phyloP scores from a whole-genome alignment of 805 yeast genomes.

The Debaryomyces prosopidis region DNA sequence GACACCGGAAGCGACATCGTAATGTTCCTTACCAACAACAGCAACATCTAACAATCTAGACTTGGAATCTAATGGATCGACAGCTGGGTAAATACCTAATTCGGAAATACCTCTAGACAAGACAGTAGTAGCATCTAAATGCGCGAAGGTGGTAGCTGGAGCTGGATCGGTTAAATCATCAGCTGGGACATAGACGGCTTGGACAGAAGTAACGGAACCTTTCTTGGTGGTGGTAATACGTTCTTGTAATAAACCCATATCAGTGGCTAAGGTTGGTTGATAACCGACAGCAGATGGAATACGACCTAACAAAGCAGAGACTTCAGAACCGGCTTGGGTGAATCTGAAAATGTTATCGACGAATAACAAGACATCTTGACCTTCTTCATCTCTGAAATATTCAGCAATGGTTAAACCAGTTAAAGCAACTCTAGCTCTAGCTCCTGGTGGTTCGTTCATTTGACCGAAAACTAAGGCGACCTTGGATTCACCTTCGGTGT shows the following conservation, averaged over 20 bases:
- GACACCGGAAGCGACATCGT: constrained; percentile 89
- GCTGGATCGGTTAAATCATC: constrained; percentile 99
- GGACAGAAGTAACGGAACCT: constrained; percentile 99
- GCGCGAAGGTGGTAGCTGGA: constrained; percentile 99
- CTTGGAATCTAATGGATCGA: constrained; percentile 99
- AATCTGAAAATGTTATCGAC: constrained; percentile 99
- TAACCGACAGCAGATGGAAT: constrained; percentile 99
- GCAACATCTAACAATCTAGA: constrained; percentile 97
- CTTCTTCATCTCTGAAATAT: constrained; percentile 99
- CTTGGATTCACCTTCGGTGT: constrained; percentile 99
- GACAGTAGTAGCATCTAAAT: constrained; percentile 99
- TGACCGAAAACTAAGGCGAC: constrained; percentile 99
- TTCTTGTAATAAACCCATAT: constrained; percentile 99
- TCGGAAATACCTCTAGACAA: constrained; percentile 99
- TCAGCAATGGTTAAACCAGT: constrained; percentile 99
- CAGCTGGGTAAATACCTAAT: constrained; percentile 99
- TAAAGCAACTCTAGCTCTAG: constrained; percentile 99
- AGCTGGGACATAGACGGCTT: constrained; percentile 99
- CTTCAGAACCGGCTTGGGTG: constrained; percentile 99
- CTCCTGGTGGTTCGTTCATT: constrained; percentile 99
- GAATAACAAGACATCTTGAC: constrained; percentile 99
- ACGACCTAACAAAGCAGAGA: constrained; percentile 99
- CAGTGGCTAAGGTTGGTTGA: constrained; percentile 99
- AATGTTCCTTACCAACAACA: constrained; percentile 98
- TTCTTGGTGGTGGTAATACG: constrained; percentile 99